Evolutionary conservation across 2,329 filamentous ascomycete genomes (phyloP).

Genomic region (Aspergillus pseudoglaucus): DNA sequence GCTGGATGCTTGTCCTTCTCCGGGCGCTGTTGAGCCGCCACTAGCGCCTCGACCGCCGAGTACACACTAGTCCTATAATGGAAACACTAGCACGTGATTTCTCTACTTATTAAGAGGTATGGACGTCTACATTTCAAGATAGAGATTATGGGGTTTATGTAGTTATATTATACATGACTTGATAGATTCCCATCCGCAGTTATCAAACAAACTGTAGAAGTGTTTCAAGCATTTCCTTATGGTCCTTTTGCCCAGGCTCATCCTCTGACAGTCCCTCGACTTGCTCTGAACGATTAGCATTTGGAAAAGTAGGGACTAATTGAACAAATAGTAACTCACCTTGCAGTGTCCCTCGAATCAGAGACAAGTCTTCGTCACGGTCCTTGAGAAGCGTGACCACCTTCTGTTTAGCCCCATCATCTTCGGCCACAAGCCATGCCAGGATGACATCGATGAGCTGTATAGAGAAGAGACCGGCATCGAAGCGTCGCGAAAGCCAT

Average conservation of each 20-base stretch:
- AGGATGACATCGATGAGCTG: slow-evolving; percentile 79
- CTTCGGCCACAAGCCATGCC: slow-evolving; percentile 88
- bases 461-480: slow-evolving; percentile 76
- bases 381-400: slow-evolving; percentile 61
- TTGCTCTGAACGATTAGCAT: slow-evolving; percentile 46
- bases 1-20: slow-evolving; percentile 11
- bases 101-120: not conserved
- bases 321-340: slow-evolving; percentile 35
- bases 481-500: slow-evolving; percentile 68
- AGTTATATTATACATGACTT: not conserved
- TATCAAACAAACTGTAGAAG: slow-evolving; percentile 40
- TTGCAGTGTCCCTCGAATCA: slow-evolving; percentile 62
- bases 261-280: slow-evolving; percentile 52
- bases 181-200: not conserved
- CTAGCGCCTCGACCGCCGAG: slow-evolving; percentile 18
- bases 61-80: slow-evolving; percentile 14
- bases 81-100: slow-evolving; percentile 16
- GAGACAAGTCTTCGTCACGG: slow-evolving; percentile 57
- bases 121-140: not conserved
- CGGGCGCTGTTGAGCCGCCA: slow-evolving; percentile 25
- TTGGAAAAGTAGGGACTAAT: not conserved
- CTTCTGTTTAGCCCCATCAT: slow-evolving; percentile 63
- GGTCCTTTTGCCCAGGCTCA: slow-evolving; percentile 47
- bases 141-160: not conserved
- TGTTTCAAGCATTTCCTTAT: slow-evolving; percentile 60